Base-by-base conservation (phyloP, 805 yeast genomes). In the Lipomyces starkeyi region DNA sequence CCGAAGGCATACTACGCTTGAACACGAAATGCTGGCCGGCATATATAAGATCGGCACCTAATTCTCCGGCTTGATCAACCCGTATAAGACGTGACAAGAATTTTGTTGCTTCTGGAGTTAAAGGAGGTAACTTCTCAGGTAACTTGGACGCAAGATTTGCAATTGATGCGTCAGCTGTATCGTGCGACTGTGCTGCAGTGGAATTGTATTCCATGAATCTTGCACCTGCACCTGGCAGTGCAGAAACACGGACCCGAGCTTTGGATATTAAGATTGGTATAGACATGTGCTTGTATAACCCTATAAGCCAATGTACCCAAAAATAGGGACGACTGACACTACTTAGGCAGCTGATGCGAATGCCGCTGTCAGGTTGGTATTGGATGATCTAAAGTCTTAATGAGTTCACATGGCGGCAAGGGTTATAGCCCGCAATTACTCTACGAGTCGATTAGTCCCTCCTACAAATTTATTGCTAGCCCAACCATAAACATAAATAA, bases 41-140 rank as follows among this genome's bases (percentile, higher is more conserved):
- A 78, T 95, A 95, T 61, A 95, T 95, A 73, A 90, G 88, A 77
- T 95, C 88, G 1, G 99, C 99, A 2, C 98, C 99, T 13, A 95
- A 84, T 77, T 95, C 99, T 54, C 99, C 99, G 1, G 99, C 98
- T 79, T 95, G 99, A 77, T 95, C 98, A 7, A 95, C 99, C 62
- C 99, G 83, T 53, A 95, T 86, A 47, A 68, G 58, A 11, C 70
- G 71, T 11, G 66, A 49, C 14, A 69, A 66, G 54, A 69, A 69
- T 32, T 43, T 58, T 7, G 63, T 57, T 7, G 62, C 56, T 5
- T 62, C 66, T 3, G 70, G 62, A 4, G 71, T 62, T 9, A 69
- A 62, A 6, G 71, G 67, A 2, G 67, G 66, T 4, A 64, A 65
- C 9, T 59, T 43, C 22, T 43, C 49, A 43, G 49, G 49, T 43